A percentile compares a stretch with the other conserved stretches of the same genome.
Conservation (phyloP, 148 eudicot genomes). For the Cornus kousa region DNA sequence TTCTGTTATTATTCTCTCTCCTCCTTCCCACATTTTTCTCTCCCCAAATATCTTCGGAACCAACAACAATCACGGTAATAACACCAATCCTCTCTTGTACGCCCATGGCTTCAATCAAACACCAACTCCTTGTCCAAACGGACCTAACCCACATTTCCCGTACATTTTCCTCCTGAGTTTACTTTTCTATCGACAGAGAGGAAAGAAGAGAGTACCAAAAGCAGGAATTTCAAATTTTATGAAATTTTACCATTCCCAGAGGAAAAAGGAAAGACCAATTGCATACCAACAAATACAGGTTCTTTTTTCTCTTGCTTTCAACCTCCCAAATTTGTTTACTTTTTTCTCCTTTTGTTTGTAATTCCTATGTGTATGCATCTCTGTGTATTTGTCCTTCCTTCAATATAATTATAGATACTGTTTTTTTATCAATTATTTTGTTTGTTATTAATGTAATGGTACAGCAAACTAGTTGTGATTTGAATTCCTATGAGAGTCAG, state of each 20-base stretch:
- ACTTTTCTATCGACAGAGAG: not conserved
- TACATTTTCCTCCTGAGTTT: not conserved
- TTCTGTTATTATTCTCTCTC: not conserved
- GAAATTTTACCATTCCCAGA: not conserved
- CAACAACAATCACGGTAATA: conserved; percentile 4
- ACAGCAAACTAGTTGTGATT: not conserved
- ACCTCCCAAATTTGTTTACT: not conserved
- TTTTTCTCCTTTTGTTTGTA: not conserved
- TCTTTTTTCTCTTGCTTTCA: not conserved
- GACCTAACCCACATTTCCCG: not conserved
- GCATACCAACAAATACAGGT: not conserved
- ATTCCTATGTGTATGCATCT: not conserved
- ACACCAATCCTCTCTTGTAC: not conserved
- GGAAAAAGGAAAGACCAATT: not conserved
- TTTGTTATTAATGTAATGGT: not conserved
- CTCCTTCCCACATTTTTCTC: conserved; percentile 15
- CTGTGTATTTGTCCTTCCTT: not conserved
- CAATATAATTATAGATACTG: too few species aligned
- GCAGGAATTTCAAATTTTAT: not conserved
- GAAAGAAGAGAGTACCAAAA: not conserved
- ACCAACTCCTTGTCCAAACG: not conserved
- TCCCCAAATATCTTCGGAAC: conserved; percentile 10
- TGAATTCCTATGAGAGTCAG: not conserved
- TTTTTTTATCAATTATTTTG: not conserved
- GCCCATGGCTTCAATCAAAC: conserved; percentile 6